Base-by-base conservation (phyloP, 2,329 filamentous ascomycete genomes). In the Neofusicoccum ribis region DNA sequence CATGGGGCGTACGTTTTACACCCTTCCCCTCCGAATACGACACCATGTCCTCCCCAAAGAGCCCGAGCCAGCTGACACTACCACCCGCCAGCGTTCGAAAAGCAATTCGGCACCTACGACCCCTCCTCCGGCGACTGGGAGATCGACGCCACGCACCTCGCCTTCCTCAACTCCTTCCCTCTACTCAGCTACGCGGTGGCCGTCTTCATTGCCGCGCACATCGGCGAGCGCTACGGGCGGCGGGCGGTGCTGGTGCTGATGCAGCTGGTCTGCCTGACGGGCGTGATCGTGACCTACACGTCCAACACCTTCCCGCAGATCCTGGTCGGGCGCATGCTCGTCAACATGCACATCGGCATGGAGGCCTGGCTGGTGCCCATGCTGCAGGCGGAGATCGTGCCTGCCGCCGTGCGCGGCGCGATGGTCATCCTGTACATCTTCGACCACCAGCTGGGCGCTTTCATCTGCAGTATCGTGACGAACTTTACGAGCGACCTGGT, bases 281-380 rank as follows among this genome's bases (percentile, higher is more conserved):
- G 69, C 4, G 64, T 67, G 37, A 64, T 62, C 14, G 65, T 70
- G 43, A 52, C 56, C 34, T 68, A 68, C 37, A 69, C 67, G 9
- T 61, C 69, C 2, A 61, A 43, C 2, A 65, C 64, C 17, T 66
- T 50, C n/a, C 47, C 61, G 41, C 68, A 68, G 20, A 66, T 67
- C 20, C 63, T 69, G 15, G 68, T 58, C 17, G 69, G 67, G 11
- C 66, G 68, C 4, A 68, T 69, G 36, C 47, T 70, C 3, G 67
- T 67, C 2, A 66, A 71, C 47, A 62, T 64, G 15, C 66, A 67
- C 39, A 67, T 68, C 23, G 69, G 69, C 15, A 68, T 71, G 69
- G 69, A 69, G 27, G 51, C 67, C n/a, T 70, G 67, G 23, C 49
- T 72, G 3, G 66, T 68, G 0, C 69, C 67, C 2, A 66, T 70